Evolutionary conservation across 108 stramenopile species (phyloP), one percentile per base, ranked within the genome.

Genomic region (Skeletonema menzelii): DNA sequence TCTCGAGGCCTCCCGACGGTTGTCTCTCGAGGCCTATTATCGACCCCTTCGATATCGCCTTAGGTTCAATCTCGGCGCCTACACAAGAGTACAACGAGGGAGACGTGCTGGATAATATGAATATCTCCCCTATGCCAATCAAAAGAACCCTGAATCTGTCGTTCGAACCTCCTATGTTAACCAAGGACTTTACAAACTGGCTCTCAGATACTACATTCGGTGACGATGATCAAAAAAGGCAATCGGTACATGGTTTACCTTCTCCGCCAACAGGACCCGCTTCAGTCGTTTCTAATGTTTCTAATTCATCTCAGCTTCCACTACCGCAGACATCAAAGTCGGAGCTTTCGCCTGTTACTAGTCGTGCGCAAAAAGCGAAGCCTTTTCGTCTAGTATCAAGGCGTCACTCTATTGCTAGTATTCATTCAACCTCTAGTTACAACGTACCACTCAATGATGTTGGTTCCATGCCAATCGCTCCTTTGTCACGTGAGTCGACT

Each of bases 81-180:
- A 55, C 7, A 1, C 22, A 38, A 27, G 17, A 56, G 12, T 31
- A 22, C 28, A 27, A 47, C 32, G 59, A 60, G 19, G 7, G 17
- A 0, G 32, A 8, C n/a, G 20, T 24, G 38, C 34, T 62, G 11
- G 61, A 67, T 24, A 67, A 28, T 47, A 49, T 24, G 31, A 32
- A 67, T 55, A 67, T 67, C 17, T 47, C 65, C 13, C 65, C 49
- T 13, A n/a, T 53, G 49, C 65, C 65, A 15, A 26, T 31, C 12
- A 59, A 24, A 32, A 17, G 19, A 10, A 53, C 53, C 17, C 14
- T 55, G 13, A 19, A 46, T 13, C 8, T 42, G 0, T 11, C 53
- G 26, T 56, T 31, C 65, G 31, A 22, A 14, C 20, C 12, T 28
- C 27, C 19, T 5, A 4, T 30, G 19, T 27, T 67, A 27, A 31